Evolutionary conservation across 192 early-diverging fungal species (phyloP).

Genomic region (Umbelopsis ramanniana): DNA sequence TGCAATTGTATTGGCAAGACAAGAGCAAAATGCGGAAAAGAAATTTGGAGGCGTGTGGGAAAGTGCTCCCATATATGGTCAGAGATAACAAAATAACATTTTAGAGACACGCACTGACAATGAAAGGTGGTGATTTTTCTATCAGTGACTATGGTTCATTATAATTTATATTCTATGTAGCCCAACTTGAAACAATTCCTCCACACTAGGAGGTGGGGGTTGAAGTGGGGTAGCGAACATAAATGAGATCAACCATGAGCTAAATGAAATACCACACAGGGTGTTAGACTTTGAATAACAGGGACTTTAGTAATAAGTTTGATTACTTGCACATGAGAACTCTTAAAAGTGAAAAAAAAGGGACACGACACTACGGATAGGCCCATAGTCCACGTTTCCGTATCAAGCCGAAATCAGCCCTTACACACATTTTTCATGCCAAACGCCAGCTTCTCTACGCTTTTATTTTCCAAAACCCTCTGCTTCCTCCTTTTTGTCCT

Average conservation of each 20-base stretch:
- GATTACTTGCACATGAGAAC: no score
- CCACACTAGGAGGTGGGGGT: constrained; percentile 22
- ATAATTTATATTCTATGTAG: constrained; percentile 1
- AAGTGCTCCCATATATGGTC: neutral
- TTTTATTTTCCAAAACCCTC: neutral
- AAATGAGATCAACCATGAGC: constrained; percentile 11
- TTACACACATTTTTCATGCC: constrained; percentile 13
- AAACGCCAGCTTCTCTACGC: neutral
- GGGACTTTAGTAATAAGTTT: no score
- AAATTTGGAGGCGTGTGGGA: constrained; percentile 4
- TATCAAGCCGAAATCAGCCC: constrained; percentile 20
- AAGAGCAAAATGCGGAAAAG: neutral
- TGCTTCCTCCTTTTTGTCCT: constrained; percentile 4
- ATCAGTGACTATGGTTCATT: neutral
- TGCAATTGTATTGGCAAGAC: no score
- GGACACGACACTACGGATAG: no score
- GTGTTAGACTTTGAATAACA: no score
- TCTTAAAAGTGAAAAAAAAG: no score
- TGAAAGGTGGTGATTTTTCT: neutral
- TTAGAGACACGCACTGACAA: constrained; percentile 6
- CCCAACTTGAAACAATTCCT: constrained; percentile 8
- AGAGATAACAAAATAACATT: neutral
- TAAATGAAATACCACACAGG: neutral
- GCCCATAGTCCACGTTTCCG: neutral
- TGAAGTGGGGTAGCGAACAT: neutral